These are phyloP conservation scores for Phytopythium vexans DNA, from an alignment of 352 stramenopile species.

Conservation along the genomic window DNA sequence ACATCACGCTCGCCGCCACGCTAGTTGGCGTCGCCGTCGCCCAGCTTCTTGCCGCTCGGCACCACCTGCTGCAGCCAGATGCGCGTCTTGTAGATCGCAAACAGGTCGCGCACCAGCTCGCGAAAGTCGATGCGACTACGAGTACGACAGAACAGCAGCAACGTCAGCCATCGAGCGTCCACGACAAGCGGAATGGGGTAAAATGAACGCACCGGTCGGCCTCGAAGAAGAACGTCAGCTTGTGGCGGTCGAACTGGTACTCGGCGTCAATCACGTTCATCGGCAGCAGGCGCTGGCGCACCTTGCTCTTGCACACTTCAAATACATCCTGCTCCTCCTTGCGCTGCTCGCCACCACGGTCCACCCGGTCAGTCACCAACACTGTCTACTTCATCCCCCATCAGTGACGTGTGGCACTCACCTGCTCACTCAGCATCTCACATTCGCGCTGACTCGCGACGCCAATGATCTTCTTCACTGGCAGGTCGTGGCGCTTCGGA, in stretches of 20 bases:
- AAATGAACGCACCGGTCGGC: slow-evolving; percentile 80
- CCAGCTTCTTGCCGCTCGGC: slow-evolving; percentile 64
- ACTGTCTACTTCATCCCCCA: not conserved
- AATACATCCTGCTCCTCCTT: slow-evolving; percentile 96
- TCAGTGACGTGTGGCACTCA: slow-evolving; percentile 5
- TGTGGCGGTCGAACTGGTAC: slow-evolving; percentile 98
- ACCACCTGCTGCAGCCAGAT: slow-evolving; percentile 98
- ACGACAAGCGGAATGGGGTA: slow-evolving; percentile 3
- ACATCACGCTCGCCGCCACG: not conserved
- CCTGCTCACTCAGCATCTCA: slow-evolving; percentile 89
- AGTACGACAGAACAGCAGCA: not conserved
- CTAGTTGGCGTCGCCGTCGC: slow-evolving; percentile 60
- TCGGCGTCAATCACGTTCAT: slow-evolving; percentile 98
- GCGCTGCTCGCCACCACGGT: slow-evolving; percentile 27
- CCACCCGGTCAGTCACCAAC: not conserved
- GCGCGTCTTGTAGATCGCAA: slow-evolving; percentile 98
- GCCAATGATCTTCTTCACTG: slow-evolving; percentile 92
- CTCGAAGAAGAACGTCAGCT: slow-evolving; percentile 99
- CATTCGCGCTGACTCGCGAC: slow-evolving; percentile 91
- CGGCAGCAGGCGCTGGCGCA: slow-evolving; percentile 90
- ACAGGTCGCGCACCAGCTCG: slow-evolving; percentile 96
- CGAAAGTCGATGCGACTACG: slow-evolving; percentile 95
- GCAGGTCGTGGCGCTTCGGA: slow-evolving; percentile 63
- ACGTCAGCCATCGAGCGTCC: not conserved
- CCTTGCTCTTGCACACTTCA: slow-evolving; percentile 96